Base-by-base conservation (phyloP, 2,329 filamentous ascomycete species). In the Alternaria sp. region DNA sequence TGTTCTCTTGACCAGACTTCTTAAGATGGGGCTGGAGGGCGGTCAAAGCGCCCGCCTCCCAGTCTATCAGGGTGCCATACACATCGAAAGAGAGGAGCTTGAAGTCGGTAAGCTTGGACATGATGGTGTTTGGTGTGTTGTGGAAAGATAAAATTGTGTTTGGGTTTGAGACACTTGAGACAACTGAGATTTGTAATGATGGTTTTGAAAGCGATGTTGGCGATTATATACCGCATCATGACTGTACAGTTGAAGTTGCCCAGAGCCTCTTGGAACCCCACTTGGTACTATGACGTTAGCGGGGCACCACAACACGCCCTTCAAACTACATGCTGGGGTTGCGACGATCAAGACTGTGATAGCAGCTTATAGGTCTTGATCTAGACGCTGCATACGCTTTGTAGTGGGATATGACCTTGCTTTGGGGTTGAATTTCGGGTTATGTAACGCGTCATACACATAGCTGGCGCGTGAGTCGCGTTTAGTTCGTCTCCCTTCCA, bases 41-140 rank as follows among this genome's bases (percentile, higher is more conserved):
- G 3, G 78, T 68, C 55, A 86, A 78, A 60, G 93, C 86, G 62
- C 90, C 90, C n/a, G 82, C 76, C 77, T 93, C 90, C 91, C 90
- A 93, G 82, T 94, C 90, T 64, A 94, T 87, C 4, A 94, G 85
- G 0, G 92, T 95, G 77, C 92, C 91, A 78, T 92, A 94, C 82
- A 91, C 89, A 80, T 95, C 92, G 80, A 94, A 93, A 72, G 88
- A 89, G 54, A 93, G 86, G 63, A 87, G 79, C 23, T 79, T 80
- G 75, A 83, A 86, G 57, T 81, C 73, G 28, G 74, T 79, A 28
- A 81, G 74, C 37, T 74, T 77, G 20, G 75, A 70, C 75, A 79
- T 79, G 44, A 10, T 60, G 54, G 45, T 14, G 30, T n/a, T 28
- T 33, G 30, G 46, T 43, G 44, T 21, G n/a, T 26, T 2, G 20